These are phyloP conservation scores for Mycena vitilis DNA, from an alignment of 768 basidiomycete genomes.

Conservation along the genomic window DNA sequence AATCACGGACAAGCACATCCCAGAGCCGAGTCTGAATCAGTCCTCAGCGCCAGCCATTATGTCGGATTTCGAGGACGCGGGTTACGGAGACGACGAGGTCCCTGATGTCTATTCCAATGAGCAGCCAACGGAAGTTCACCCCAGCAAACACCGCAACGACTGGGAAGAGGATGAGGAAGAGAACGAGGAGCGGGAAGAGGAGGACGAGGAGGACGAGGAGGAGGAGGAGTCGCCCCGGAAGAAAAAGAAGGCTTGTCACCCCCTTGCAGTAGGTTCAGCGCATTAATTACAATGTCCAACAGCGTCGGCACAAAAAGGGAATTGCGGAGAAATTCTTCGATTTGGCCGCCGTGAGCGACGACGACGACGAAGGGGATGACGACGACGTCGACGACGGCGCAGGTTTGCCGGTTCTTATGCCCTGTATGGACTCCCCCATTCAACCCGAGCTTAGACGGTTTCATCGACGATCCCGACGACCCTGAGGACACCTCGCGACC, in stretches of 20 bases:
- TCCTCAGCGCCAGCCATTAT: slow-evolving; percentile 4
- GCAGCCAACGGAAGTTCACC: slow-evolving; percentile 3
- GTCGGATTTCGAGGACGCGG: slow-evolving; percentile 31
- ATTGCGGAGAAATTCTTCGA: slow-evolving; percentile 89
- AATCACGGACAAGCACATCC: not conserved
- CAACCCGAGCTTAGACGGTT: slow-evolving; percentile 61
- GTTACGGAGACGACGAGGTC: slow-evolving; percentile 15
- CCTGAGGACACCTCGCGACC: slow-evolving; percentile 71
- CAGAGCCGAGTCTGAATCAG: not conserved
- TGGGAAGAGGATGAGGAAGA: slow-evolving; percentile 45
- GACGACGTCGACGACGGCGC: slow-evolving; percentile 78
- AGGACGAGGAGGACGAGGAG: slow-evolving; percentile 46
- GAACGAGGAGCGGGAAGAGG: slow-evolving; percentile 37
- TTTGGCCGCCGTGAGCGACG: slow-evolving; percentile 95
- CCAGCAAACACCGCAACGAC: slow-evolving; percentile 31
- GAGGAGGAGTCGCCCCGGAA: slow-evolving; percentile 48
- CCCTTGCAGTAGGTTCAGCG: not conserved
- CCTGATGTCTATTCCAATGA: slow-evolving; percentile 30
- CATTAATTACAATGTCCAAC: slow-evolving; percentile 40
- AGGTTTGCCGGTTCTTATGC: slow-evolving; percentile 46
- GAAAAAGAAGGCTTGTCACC: slow-evolving; percentile 54
- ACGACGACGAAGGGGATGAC: slow-evolving; percentile 92
- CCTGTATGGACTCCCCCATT: slow-evolving; percentile 6
- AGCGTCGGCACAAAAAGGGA: slow-evolving; percentile 74
- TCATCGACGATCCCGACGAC: slow-evolving; percentile 77